Conservation (phyloP, 2,329 filamentous ascomycete genomes). For the Cladosporium halotolerans region DNA sequence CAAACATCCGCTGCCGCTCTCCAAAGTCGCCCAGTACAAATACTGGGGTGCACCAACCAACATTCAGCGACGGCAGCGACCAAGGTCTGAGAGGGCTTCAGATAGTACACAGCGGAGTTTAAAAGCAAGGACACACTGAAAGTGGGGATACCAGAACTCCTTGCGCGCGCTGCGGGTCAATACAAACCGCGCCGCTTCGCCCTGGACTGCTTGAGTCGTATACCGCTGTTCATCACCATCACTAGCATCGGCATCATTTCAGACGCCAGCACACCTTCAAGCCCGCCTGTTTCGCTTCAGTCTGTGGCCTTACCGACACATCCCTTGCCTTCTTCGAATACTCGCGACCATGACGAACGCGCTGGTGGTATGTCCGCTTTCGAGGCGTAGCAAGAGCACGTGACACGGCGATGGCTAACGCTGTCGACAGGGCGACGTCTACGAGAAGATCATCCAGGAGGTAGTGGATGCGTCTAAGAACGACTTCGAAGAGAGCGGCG, state of each 20-base stretch:
- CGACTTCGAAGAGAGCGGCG: conserved; percentile 94
- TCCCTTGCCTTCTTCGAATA: neutral
- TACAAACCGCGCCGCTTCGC: neutral
- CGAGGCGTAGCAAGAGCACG: neutral
- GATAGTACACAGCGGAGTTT: neutral
- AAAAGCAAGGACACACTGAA: conserved; percentile 9
- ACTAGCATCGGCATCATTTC: neutral
- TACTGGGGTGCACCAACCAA: conserved; percentile 8
- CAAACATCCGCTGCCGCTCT: conserved; percentile 3
- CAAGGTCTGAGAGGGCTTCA: conserved; percentile 2
- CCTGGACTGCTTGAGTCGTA: neutral
- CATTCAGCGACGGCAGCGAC: conserved; percentile 8
- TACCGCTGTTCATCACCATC: neutral
- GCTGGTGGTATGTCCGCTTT: conserved; percentile 21
- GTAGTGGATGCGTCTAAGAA: conserved; percentile 60
- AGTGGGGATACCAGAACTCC: conserved; percentile 1
- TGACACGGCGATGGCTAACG: conserved; percentile 5
- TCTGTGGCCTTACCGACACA: neutral
- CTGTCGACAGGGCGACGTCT: conserved; percentile 61
- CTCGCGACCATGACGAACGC: conserved; percentile 22
- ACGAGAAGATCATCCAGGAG: conserved; percentile 84
- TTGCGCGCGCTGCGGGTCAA: neutral
- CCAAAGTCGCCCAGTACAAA: conserved; percentile 9
- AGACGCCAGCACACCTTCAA: neutral
- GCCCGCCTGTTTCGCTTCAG: neutral